Percentiles rank a stretch among this genome's conserved stretches.
Conservation (phyloP, 2,329 filamentous ascomycete genomes). For the Zasmidium citrigriseum region DNA sequence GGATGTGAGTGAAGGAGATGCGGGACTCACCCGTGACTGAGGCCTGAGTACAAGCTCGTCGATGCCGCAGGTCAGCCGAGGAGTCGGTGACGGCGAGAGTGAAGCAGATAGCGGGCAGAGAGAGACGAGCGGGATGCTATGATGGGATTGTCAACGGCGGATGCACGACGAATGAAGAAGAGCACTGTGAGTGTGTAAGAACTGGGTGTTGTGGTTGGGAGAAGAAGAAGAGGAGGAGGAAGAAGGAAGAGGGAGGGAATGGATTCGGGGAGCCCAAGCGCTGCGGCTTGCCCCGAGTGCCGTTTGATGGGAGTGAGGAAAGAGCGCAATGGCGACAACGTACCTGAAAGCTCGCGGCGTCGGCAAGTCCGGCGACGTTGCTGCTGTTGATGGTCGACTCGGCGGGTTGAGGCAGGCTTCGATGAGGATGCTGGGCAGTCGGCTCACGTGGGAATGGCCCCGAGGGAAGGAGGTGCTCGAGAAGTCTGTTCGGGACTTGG, state of each 20-base stretch:
- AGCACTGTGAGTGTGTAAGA: constrained; percentile 26
- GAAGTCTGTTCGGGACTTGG: too few species aligned
- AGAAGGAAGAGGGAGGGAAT: constrained; percentile 13
- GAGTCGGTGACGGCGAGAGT: constrained; percentile 26
- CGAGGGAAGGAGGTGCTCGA: constrained; percentile 1
- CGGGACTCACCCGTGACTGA: constrained; percentile 99
- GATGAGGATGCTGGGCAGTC: constrained; percentile 12
- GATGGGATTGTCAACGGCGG: constrained; percentile 34
- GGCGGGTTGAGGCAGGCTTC: constrained; percentile 6
- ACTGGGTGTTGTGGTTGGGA: constrained; percentile 30
- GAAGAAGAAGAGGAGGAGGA: constrained; percentile 22
- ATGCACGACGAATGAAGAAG: constrained; percentile 40
- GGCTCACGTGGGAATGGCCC: constrained; percentile 13
- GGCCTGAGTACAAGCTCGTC: constrained; percentile 82
- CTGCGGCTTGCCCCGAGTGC: constrained; percentile 5
- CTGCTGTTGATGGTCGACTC: constrained; percentile 14
- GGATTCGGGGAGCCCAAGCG: constrained; percentile 7
- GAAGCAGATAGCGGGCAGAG: constrained; percentile 30
- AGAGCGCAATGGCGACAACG: constrained; percentile 19
- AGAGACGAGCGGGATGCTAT: constrained; percentile 38
- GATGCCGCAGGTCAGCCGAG: constrained; percentile 16
- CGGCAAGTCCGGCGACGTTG: constrained; percentile 10
- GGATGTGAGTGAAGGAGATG: constrained; percentile 65
- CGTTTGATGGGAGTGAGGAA: constrained; percentile 17
- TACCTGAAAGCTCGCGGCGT: constrained; percentile 17